phyloP scores from a whole-genome alignment of 768 basidiomycete species.

The Coprinopsis strossmayeri region DNA sequence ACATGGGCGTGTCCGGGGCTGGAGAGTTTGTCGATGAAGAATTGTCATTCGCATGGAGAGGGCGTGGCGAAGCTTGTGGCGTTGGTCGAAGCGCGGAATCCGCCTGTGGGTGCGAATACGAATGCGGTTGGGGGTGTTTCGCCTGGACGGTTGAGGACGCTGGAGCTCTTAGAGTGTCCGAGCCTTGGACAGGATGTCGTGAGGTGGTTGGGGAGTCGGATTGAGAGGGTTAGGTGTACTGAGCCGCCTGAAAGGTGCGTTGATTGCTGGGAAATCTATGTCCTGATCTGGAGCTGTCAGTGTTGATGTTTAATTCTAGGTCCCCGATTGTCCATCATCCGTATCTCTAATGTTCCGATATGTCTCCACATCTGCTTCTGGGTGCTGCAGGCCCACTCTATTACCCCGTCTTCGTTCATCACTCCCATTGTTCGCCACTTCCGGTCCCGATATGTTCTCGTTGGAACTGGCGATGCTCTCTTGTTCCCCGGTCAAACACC shows the following conservation, averaged over 20 bases:
- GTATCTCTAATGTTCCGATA: background rate
- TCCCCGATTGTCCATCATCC: constrained; percentile 1
- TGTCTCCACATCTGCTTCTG: no score
- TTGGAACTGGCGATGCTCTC: no score
- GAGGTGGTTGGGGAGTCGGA: constrained; percentile 55
- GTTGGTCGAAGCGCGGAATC: constrained; percentile 69
- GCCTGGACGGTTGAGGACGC: constrained; percentile 44
- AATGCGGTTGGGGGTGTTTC: constrained; percentile 37
- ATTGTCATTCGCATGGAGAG: constrained; percentile 59
- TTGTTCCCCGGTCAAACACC: no score
- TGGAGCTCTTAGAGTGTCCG: constrained; percentile 67
- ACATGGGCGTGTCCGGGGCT: constrained; percentile 64
- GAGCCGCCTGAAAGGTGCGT: constrained; percentile 48
- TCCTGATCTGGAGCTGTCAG: background rate
- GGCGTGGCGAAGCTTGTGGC: constrained; percentile 63
- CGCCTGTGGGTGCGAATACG: constrained; percentile 27
- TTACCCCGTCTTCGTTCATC: no score
- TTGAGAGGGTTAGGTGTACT: constrained; percentile 56
- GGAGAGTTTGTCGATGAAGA: constrained; percentile 51
- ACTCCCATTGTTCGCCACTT: no score
- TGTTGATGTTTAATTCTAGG: background rate
- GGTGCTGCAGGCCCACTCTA: no score
- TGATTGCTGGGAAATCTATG: background rate
- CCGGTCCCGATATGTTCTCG: no score
- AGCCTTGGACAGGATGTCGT: constrained; percentile 63